phyloP scores from a whole-genome alignment of 768 basidiomycete species.

The Leucocoprinus birnbaumii region DNA sequence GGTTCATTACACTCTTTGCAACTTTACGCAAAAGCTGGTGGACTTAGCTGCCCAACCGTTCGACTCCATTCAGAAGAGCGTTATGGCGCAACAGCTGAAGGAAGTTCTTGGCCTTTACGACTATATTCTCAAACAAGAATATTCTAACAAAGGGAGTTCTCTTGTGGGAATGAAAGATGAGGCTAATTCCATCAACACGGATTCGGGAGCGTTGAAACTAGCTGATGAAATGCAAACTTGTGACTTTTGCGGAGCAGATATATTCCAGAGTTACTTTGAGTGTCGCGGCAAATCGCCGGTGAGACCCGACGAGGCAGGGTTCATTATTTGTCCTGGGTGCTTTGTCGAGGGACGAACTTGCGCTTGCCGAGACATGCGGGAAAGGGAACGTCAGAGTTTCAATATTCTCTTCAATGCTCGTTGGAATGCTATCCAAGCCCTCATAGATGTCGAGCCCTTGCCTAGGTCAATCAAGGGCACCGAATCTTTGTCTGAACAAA shows the following conservation, averaged over 20 bases:
- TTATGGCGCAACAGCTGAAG: constrained; percentile 23
- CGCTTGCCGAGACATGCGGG: constrained; percentile 54
- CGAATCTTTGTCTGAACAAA: neutral
- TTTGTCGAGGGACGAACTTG: constrained; percentile 81
- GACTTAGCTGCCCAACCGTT: constrained; percentile 7
- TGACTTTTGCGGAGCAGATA: constrained; percentile 80
- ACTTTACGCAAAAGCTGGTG: constrained; percentile 25
- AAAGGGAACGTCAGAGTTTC: constrained; percentile 42
- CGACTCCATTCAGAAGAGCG: neutral
- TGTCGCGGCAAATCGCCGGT: constrained; percentile 31
- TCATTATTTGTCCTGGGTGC: constrained; percentile 65
- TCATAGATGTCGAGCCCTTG: constrained; percentile 3
- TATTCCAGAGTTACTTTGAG: constrained; percentile 81
- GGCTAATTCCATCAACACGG: constrained; percentile 2
- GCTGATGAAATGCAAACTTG: constrained; percentile 41
- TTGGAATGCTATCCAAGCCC: constrained; percentile 12
- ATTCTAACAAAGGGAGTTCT: constrained; percentile 8
- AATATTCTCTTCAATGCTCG: constrained; percentile 8
- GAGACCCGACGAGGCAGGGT: constrained; percentile 33
- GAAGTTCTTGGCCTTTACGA: constrained; percentile 45
- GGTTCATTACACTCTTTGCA: constrained; percentile 51
- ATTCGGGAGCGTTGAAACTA: constrained; percentile 10
- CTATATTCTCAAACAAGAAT: constrained; percentile 50
- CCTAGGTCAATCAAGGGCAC: constrained; percentile 1
- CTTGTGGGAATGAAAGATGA: neutral